Percentiles rank a stretch among this genome's conserved stretches.
These are phyloP conservation scores for Pyrenochaeta sp. DNA, from an alignment of 2,329 filamentous ascomycete genomes.

Conservation along the genomic window DNA sequence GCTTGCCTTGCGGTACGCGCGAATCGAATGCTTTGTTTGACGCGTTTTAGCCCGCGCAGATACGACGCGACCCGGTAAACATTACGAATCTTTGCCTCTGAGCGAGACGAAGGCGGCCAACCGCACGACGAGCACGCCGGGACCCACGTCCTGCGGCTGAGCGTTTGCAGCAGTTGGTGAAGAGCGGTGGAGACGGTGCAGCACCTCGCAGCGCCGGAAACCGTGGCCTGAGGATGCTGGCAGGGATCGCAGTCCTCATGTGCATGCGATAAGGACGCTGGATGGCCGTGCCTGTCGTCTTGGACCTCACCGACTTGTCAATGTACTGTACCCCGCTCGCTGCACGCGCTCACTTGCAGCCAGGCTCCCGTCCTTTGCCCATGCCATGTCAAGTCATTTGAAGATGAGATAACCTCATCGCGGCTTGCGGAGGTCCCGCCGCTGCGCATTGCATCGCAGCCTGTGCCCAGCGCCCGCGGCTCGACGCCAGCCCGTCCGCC, in stretches of 20 bases:
- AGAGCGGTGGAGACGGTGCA: conserved; percentile 30
- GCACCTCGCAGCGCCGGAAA: conserved; percentile 11
- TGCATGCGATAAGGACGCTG: conserved; percentile 37
- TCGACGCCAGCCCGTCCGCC: conserved; percentile 17
- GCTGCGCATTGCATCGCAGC: conserved; percentile 12
- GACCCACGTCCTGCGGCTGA: conserved; percentile 38
- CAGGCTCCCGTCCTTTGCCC: conserved; percentile 1
- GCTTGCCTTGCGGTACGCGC: conserved; percentile 14
- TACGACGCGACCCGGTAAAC: conserved; percentile 31
- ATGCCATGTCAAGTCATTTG: neutral
- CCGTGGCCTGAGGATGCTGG: conserved; percentile 17
- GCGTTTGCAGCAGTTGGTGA: conserved; percentile 40
- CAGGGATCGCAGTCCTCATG: conserved; percentile 24
- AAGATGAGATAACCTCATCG: conserved; percentile 12
- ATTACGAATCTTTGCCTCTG: conserved; percentile 16
- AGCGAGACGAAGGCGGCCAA: conserved; percentile 15
- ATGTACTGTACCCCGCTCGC: conserved; percentile 31
- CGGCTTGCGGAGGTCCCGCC: conserved; percentile 9
- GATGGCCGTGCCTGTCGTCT: conserved; percentile 19
- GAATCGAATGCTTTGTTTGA: conserved; percentile 23
- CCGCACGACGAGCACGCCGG: conserved; percentile 19
- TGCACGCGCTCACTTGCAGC: neutral
- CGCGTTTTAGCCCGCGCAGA: conserved; percentile 28
- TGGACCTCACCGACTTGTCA: conserved; percentile 36
- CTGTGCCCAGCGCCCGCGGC: conserved; percentile 15